These are phyloP conservation scores for Ophiocordyceps camponoti-leonardi DNA, from an alignment of 2,329 filamentous ascomycete genomes.

Conservation along the genomic window DNA sequence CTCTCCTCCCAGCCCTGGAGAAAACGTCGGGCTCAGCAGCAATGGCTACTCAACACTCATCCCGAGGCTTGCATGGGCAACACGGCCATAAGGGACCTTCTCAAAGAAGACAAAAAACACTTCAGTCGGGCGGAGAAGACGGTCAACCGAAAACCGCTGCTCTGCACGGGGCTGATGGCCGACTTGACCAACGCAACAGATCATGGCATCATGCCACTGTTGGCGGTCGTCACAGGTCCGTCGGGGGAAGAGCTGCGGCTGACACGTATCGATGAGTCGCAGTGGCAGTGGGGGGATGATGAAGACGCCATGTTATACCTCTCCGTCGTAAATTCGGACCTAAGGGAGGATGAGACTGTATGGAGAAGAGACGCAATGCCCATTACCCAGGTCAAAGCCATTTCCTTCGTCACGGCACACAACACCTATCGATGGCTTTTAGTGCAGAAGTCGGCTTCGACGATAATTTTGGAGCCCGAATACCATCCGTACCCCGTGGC, in stretches of 20 bases:
- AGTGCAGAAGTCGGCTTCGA: slow-evolving; percentile 33
- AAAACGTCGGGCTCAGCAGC: slow-evolving; percentile 19
- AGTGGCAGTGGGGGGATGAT: slow-evolving; percentile 35
- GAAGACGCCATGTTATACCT: slow-evolving; percentile 28
- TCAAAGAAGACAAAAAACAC: slow-evolving; percentile 19
- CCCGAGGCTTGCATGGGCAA: slow-evolving; percentile 30
- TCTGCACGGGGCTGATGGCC: slow-evolving; percentile 38
- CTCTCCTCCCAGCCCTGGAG: slow-evolving; percentile 11
- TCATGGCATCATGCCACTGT: slow-evolving; percentile 14
- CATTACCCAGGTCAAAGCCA: slow-evolving; percentile 34
- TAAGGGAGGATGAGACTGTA: slow-evolving; percentile 27
- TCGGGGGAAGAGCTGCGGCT: slow-evolving; percentile 41
- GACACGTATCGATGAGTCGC: slow-evolving; percentile 28
- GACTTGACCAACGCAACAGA: slow-evolving; percentile 17
- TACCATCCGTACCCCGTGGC: slow-evolving; percentile 21
- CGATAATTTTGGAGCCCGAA: slow-evolving; percentile 33
- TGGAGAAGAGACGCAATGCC: slow-evolving; percentile 37
- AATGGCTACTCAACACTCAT: slow-evolving; percentile 33
- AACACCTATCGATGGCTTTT: slow-evolving; percentile 31
- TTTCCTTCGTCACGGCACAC: slow-evolving; percentile 17
- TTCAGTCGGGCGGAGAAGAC: slow-evolving; percentile 11
- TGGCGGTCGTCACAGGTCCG: slow-evolving; percentile 35
- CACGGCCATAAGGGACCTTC: slow-evolving; percentile 10
- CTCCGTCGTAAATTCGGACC: slow-evolving; percentile 21
- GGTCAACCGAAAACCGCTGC: slow-evolving; percentile 14